Evolutionary conservation across 2,329 filamentous ascomycete species (phyloP), one percentile per base, ranked within the genome.

Genomic region (Monosporascus sp.): DNA sequence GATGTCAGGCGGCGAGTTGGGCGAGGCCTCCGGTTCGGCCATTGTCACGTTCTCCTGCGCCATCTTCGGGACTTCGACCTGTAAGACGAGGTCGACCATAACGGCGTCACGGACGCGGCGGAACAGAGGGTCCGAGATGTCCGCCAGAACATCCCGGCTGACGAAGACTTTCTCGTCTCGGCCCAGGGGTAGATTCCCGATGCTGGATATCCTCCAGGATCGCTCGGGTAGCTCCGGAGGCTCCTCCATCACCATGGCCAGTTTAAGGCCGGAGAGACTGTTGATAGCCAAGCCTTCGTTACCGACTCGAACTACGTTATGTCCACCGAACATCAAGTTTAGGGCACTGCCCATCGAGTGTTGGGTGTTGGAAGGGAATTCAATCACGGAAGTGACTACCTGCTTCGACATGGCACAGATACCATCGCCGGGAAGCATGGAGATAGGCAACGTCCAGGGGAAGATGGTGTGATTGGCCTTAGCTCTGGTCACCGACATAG

Each of bases 111-210:
- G 83, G 26, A 92, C 78, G 27, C 89, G 82, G 9, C 86, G 88
- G 68, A 97, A 97, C 53, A 92, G 86, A 16, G 91, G 89, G 69
- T 97, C 93, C 22, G 84, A 82, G 37, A 91, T 81, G 59, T 89
- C 86, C 53, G 87, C 84, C 27, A 91, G 84, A 26, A 93, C 81
- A 54, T 91, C 85, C 24, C 88, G 84, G 47, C 87, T 80, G 58
- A 97, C 81, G 66, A 89, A 89, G 20, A 97, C 84, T 58, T 87
- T 89, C 70, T 97, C 93, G 65, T 97, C 91, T 48, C 88, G 86
- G 4, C 93, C 93, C 3, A 99, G 77, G 1, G 88, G 82, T 41
- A 92, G 81, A 60, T 88, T 89, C 43, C 90, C 91, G 57, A 96
- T 85, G 45, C 88, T 87, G 53, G 88, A 89, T 43, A 97, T 86